Base-by-base conservation (phyloP, 164 flowering plant genomes). In the Stephania japonica region DNA sequence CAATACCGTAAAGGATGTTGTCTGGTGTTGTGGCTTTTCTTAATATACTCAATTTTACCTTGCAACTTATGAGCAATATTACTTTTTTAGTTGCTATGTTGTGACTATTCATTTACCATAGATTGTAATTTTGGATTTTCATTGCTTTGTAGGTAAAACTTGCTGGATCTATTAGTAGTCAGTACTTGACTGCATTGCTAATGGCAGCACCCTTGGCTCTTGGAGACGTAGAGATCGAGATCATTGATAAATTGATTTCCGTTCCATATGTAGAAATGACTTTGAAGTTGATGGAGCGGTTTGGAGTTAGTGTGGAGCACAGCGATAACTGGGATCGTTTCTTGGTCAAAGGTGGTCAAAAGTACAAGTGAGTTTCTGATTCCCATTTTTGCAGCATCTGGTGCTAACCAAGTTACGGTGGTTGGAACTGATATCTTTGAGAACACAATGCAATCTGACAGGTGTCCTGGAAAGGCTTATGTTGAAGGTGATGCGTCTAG, bases 401-500 rank as follows among this genome's bases (percentile, higher is more conserved):
- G 2, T 26, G 11, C 56, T 53, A 67, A 63, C 53, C 32, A 50
- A 14, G 43, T 59, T 75, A 21, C 42, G 16, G 14, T 47, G 11
- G 5, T n/a, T 42, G 11, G 14, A 65, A 42, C 24, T 69, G 56
- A 72, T 32, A 32, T 4, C 2, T 32, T 32, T 32, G 62, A 5
- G 62, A 6, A 38, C 68, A 65, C n/a, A 70, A 66, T 42, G 47
- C 71, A 63, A 38, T 53, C 16, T 27, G 68, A 78, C 80, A 96
- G 98, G 86, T 89, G 97, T 70, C 97, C 97, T 61, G 96, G 99
- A 75, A 89, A 87, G 49, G 94, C 97, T 73, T 92, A 74, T 81
- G 99, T 96, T 42, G 99, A 96, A 85, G 99, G 99, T 66, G 99
- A 96, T 86, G 99, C 99, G 73, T 96, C 99, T 68, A 96, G 99